Percentiles rank a stretch among this genome's conserved stretches.
Conservation (phyloP, 192 early-diverging fungal genomes). For the Dissophora ornata region DNA sequence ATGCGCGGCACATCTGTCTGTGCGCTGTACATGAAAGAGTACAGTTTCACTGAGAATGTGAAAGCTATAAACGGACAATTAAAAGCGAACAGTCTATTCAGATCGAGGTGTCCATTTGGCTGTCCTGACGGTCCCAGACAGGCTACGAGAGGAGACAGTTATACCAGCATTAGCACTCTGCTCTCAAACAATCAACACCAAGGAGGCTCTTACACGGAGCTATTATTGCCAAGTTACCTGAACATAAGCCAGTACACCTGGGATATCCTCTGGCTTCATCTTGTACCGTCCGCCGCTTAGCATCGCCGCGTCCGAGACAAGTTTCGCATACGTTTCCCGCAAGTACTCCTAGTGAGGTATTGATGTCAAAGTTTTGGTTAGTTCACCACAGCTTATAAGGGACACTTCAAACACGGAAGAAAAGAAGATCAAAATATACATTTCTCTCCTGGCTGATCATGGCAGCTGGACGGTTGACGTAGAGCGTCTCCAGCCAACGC, state of each 20-base stretch:
- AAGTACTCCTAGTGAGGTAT: conserved; percentile 26
- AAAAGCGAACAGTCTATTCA: too few relatives aligned
- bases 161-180: not conserved
- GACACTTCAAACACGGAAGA: not conserved
- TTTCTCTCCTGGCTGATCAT: conserved; percentile 22
- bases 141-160: conserved; percentile 4
- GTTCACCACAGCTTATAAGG: not conserved
- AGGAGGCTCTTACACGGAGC: not conserved
- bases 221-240: conserved; percentile 18
- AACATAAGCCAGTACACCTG: conserved; percentile 27
- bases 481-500: conserved; percentile 43
- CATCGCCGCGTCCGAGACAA: conserved; percentile 25
- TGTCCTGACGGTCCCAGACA: conserved; percentile 29
- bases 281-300: conserved; percentile 44
- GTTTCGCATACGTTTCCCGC: conserved; percentile 20
- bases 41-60: too few relatives aligned
- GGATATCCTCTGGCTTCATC: conserved; percentile 35
- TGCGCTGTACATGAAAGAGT: too few relatives aligned
- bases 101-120: conserved; percentile 22
- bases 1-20: too few relatives aligned
- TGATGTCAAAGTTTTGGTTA: too few relatives aligned
- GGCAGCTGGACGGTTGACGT: conserved; percentile 19
- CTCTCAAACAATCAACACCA: not conserved
- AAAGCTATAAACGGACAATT: too few relatives aligned
- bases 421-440: conserved; percentile 1